Conservation (phyloP, 2,329 filamentous ascomycete species). For the Talaromyces sp. region DNA sequence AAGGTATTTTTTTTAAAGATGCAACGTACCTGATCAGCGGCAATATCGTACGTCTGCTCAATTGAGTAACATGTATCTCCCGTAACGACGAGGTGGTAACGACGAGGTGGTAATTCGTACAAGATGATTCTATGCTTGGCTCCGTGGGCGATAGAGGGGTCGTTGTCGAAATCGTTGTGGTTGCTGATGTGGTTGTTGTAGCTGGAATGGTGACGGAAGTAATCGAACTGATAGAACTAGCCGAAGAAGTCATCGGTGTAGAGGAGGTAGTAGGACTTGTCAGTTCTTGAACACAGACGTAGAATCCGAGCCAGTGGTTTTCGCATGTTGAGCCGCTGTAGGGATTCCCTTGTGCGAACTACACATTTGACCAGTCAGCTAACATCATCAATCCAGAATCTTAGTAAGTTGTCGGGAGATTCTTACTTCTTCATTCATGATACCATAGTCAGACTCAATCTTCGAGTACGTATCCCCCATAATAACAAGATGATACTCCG, state of each 20-base stretch:
- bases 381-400: neutral
- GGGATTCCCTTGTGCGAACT: neutral
- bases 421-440: slow-evolving; percentile 8
- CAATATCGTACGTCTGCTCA: slow-evolving; percentile 11
- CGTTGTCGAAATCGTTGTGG: neutral
- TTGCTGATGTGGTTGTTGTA: neutral
- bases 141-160: neutral
- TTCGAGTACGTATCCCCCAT: slow-evolving; percentile 8
- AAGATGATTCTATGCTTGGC: neutral
- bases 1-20: no score
- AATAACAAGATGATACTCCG: slow-evolving; percentile 11
- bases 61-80: slow-evolving; percentile 14
- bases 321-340: slow-evolving; percentile 2
- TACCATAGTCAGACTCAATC: slow-evolving; percentile 13
- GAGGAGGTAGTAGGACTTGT: neutral
- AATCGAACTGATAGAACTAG: neutral
- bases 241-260: neutral
- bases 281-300: slow-evolving; percentile 16
- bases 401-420: neutral
- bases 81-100: slow-evolving; percentile 11
- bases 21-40: slow-evolving; percentile 4
- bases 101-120: slow-evolving; percentile 13
- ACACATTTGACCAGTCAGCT: neutral
- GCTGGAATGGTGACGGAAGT: neutral
- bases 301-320: slow-evolving; percentile 17